Evolutionary conservation across 345 rosid species (phyloP), one percentile per base, ranked within the genome.

Genomic region (Draba incana): DNA sequence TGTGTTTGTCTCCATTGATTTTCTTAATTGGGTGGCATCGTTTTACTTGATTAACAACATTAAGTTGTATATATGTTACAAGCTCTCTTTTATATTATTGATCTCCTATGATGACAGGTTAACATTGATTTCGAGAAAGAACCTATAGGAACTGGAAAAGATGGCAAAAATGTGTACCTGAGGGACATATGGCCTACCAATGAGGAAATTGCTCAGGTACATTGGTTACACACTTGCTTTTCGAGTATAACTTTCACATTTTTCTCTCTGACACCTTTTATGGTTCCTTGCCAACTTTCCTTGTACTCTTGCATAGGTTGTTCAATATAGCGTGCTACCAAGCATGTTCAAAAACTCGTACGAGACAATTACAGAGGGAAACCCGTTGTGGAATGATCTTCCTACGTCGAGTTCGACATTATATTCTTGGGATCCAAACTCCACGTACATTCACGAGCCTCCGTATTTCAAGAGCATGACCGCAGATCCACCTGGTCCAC

Each of bases 41-140:
- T 45, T 37, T 51, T 14, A 59, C 27, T 12, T 27, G 10, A 16
- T 33, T 14, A 56, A 35, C 56, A 68, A 45, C 37, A 33, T 24
- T 33, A 54, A 67, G 24, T 44, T 10, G 12, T 55, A 64, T n/a
- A 9, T 8, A 33, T 45, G 46, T 20, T 16, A 1, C 45, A 14
- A 4, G 5, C 53, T 39, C 11, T 45, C 14, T 58, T 28, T 3
- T 8, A 30, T 3, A 14, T 1, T 33, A 51, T 42, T 20, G 61
- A 61, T 14, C 39, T 44, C 33, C 2, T 63, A 2, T 46, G 33
- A 14, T 37, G 25, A 37, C 83, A 92, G 95, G 92, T 89, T 56
- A 88, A 89, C 76, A 86, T 92, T 49, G 95, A 92, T 80, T 92
- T 92, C 71, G 96, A 85, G 23, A 86, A 78, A 72, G 95, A 92